Percentiles rank a stretch among this genome's conserved stretches.
phyloP scores from a whole-genome alignment of 192 early-diverging fungal species.

The Diversispora epigaea region DNA sequence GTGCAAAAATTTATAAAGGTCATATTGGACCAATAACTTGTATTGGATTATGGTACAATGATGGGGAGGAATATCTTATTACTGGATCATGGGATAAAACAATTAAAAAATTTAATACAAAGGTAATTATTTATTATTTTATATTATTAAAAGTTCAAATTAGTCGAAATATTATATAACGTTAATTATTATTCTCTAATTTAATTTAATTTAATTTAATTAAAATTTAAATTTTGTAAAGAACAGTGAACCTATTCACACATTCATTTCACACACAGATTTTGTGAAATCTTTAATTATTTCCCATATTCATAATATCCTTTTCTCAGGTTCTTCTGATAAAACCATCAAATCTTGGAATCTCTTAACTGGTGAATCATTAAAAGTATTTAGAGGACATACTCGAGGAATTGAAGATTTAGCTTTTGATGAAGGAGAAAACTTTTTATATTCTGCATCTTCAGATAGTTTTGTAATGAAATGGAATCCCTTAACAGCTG shows the following conservation, averaged over 20 bases:
- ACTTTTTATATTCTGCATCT: constrained; percentile 59
- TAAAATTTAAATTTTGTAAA: constrained; percentile 45
- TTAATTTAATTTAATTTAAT: no score
- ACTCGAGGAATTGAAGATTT: constrained; percentile 55
- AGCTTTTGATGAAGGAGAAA: constrained; percentile 46
- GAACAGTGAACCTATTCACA: constrained; percentile 57
- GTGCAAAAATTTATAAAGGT: constrained; percentile 54
- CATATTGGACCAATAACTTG: constrained; percentile 74
- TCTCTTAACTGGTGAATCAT: constrained; percentile 51
- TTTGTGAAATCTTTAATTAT: constrained; percentile 82
- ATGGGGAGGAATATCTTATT: constrained; percentile 61
- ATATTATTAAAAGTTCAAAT: background rate
- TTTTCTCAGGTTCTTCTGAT: constrained; percentile 84
- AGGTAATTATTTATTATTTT: constrained; percentile 44
- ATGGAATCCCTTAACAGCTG: constrained; percentile 56
- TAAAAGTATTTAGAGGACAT: constrained; percentile 52
- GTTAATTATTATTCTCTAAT: no score
- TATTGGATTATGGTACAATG: constrained; percentile 50
- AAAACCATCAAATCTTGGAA: constrained; percentile 77
- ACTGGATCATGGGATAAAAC: constrained; percentile 97
- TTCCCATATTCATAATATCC: constrained; percentile 39
- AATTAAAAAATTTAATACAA: constrained; percentile 76
- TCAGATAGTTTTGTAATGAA: constrained; percentile 66
- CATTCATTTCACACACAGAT: constrained; percentile 77
- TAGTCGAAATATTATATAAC: no score